Evolutionary conservation across 2,329 filamentous ascomycete species (phyloP).

Genomic region (Graphilbum ipis-grandicollis): DNA sequence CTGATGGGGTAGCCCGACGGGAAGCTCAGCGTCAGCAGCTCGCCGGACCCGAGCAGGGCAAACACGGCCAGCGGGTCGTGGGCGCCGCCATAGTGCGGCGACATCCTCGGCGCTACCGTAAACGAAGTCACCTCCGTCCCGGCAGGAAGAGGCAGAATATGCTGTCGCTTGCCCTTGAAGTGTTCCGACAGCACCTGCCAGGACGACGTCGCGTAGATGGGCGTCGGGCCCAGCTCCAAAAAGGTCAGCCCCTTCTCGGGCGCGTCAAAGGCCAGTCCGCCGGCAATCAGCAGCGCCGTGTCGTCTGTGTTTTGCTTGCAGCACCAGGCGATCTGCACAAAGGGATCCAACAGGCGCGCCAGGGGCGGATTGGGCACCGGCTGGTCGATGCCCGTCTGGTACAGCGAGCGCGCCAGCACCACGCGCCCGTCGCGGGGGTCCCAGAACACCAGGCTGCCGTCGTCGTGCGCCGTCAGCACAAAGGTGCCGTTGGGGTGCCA

Average conservation of each 20-base stretch:
- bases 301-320: constrained; percentile 89
- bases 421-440: constrained; percentile 77
- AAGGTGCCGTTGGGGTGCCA: constrained; percentile 96
- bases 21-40: constrained; percentile 79
- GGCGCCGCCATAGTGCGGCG: constrained; percentile 72
- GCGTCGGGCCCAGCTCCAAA: constrained; percentile 74
- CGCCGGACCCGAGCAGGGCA: constrained; percentile 65
- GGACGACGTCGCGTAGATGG: constrained; percentile 76
- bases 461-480: constrained; percentile 71
- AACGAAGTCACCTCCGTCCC: constrained; percentile 66
- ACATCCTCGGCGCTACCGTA: constrained; percentile 63
- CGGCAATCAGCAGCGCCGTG: constrained; percentile 72
- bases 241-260: constrained; percentile 68
- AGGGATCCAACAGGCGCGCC: constrained; percentile 51
- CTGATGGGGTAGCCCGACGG: constrained; percentile 82
- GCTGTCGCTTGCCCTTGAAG: constrained; percentile 58
- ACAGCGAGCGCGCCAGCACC: constrained; percentile 66
- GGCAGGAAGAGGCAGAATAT: constrained; percentile 56
- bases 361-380: constrained; percentile 29
- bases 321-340: constrained; percentile 75
- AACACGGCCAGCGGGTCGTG: constrained; percentile 84
- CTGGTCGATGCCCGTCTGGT: constrained; percentile 56
- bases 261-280: constrained; percentile 52
- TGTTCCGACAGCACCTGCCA: constrained; percentile 72
- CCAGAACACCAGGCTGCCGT: constrained; percentile 87